Percentiles rank a stretch among this genome's conserved stretches.
These are phyloP conservation scores for Aspergillus glaucus DNA, from an alignment of 2,329 filamentous ascomycete species.

Conservation along the genomic window DNA sequence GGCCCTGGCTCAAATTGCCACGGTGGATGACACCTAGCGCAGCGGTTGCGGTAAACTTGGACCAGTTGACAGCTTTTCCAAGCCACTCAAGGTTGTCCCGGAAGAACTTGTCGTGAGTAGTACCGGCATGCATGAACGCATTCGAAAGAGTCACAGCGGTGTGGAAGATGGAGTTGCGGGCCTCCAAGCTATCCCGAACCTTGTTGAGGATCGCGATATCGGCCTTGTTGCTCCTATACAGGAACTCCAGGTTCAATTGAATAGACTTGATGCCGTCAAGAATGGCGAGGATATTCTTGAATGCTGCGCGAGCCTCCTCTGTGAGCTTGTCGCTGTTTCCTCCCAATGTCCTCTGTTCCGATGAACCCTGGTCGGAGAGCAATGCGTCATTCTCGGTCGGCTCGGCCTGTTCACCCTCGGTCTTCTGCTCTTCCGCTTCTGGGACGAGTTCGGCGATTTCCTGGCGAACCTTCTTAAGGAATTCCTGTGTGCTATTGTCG, in stretches of 20 bases:
- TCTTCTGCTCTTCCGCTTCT: conserved; percentile 37
- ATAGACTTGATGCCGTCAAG: conserved; percentile 90
- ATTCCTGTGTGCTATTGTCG: conserved; percentile 97
- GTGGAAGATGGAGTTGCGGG: conserved; percentile 96
- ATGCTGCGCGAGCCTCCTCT: conserved; percentile 49
- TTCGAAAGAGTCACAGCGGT: conserved; percentile 96
- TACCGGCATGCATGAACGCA: conserved; percentile 98
- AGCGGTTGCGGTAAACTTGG: conserved; percentile 95
- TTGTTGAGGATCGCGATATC: conserved; percentile 92
- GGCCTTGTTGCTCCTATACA: conserved; percentile 91
- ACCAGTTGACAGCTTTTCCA: conserved; percentile 98
- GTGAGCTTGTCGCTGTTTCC: conserved; percentile 38
- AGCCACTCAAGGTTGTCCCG: conserved; percentile 96
- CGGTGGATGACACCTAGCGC: conserved; percentile 94
- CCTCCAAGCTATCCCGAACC: conserved; percentile 89
- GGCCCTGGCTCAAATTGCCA: conserved; percentile 86
- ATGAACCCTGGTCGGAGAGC: conserved; percentile 44
- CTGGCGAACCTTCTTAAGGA: conserved; percentile 80
- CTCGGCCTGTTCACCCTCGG: conserved; percentile 48
- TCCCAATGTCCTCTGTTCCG: conserved; percentile 31
- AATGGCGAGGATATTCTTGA: conserved; percentile 53
- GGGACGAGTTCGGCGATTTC: conserved; percentile 58
- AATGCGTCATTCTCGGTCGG: conserved; percentile 54
- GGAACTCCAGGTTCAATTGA: conserved; percentile 88
- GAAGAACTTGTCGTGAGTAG: conserved; percentile 97